Evolutionary conservation across 768 basidiomycete genomes (phyloP).

Genomic region (Astraeus odoratus): DNA sequence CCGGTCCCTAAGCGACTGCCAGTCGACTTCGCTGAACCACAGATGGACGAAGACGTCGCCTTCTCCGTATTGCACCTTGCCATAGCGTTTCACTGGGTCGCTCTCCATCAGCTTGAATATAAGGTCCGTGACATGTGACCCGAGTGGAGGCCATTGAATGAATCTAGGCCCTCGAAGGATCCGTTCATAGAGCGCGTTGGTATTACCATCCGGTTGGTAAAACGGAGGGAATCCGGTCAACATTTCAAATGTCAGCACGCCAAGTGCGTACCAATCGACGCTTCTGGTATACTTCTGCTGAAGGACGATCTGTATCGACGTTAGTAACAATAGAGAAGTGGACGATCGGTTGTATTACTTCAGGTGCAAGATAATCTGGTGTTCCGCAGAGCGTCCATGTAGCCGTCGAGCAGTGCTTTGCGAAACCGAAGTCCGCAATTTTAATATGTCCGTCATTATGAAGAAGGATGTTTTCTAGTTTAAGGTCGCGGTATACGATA

Average conservation of each 20-base stretch:
- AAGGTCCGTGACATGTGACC: conserved; percentile 76
- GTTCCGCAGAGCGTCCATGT: conserved; percentile 97
- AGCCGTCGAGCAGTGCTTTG: conserved; percentile 78
- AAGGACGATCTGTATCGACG: conserved; percentile 51
- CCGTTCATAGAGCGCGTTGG: conserved; percentile 85
- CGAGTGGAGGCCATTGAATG: conserved; percentile 75
- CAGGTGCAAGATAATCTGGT: conserved; percentile 95
- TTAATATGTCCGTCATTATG: conserved; percentile 94
- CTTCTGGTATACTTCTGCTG: conserved; percentile 89
- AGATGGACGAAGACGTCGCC: conserved; percentile 89
- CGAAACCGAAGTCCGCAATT: conserved; percentile 95
- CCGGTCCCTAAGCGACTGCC: conserved; percentile 69
- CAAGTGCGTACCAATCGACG: conserved; percentile 98
- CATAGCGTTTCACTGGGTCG: conserved; percentile 83
- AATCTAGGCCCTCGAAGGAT: conserved; percentile 69
- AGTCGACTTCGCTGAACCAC: conserved; percentile 94
- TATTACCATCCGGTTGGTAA: conserved; percentile 80
- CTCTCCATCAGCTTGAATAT: conserved; percentile 87
- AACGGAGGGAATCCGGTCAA: conserved; percentile 93
- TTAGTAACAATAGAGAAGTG: conserved; percentile 12
- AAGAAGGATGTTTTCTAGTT: conserved; percentile 94
- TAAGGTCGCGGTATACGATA: conserved; percentile 96
- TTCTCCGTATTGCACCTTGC: conserved; percentile 82
- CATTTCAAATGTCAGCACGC: conserved; percentile 97
- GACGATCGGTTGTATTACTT: too few relatives aligned